Evolutionary conservation across 2,329 filamentous ascomycete genomes (phyloP), one percentile per base, ranked within the genome.

Genomic region (Diplodia intermedia): DNA sequence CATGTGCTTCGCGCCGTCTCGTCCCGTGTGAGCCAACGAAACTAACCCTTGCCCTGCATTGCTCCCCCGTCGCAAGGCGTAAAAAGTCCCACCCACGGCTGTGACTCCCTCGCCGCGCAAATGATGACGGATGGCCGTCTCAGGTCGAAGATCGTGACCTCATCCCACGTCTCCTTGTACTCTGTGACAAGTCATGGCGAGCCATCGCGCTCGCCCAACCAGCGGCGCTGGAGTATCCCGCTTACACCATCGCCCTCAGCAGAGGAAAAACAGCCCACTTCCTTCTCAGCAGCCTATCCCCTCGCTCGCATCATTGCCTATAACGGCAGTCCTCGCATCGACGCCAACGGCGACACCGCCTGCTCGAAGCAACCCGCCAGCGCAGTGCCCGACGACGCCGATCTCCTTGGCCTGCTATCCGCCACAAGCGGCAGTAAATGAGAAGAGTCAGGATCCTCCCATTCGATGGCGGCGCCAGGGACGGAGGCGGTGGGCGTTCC

Each of bases 1-100:
- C 36, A 60, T 60, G 56, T 60, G 57, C 57, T 36, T 49, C 56
- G 56, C 56, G 56, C 23, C 56, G 56, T 36, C 38, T 60, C 56
- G 56, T 60, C 36, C 56, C 56, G 56, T 47, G 56, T 29, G 23
- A 26, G 43, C 56, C 36, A 29, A 47, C 36, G 23, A 55, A 31
- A 55, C 43, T 47, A 47, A 47, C 43, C 43, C 43, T 47, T 47
- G 43, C 43, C 43, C 43, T 47, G 43, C 43, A 11, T 38, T 11
- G 1, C 31, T 33, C 31, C 14, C 36, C 36, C 36, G 36, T 47
- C 43, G 43, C 43, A 47, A 47, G 50, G 54, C 54, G 31, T 11
- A 43, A n/a, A 26, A 5, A 33, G 31, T 33, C 31, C 31, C 31
- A 33, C 12, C 55, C 14, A n/a, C 20, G 9, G 33, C 56, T 15